Base-by-base conservation (phyloP, 768 basidiomycete genomes). In the Tylopilus subfusipes region DNA sequence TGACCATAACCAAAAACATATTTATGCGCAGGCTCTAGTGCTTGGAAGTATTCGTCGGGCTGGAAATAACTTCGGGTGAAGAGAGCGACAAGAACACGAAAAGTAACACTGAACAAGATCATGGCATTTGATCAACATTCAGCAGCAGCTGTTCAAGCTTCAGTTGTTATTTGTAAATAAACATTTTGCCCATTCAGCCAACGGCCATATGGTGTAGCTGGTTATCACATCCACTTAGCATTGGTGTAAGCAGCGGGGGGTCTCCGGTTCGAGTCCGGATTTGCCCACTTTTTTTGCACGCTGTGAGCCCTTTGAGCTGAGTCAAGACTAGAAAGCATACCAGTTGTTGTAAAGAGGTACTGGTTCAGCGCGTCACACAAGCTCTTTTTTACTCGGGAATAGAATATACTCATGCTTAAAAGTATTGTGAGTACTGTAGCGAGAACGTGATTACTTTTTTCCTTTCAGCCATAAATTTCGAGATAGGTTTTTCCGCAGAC, bases 41-140 rank as follows among this genome's bases (percentile, higher is more conserved):
- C 82, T 67, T 99, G 97, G 63, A 88, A 98, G 71, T 90, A 96
- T 71, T 98, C 97, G 70, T 99, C 97, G 10, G 97, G 94, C 68
- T 98, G 95, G 68, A 98, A 98, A 74, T 88, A 90, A 5, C 94
- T 92, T 50, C 80, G 78, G 0, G 92, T 94, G 38, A 74, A 72
- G 30, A 95, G 66, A 0, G 91, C 86, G 42, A 90, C 74, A 9
- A 73, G 54, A 48, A 89, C 68, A 43, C 90, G 83, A 58, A 83
- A 63, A 21, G 62, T 50, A 29, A 85, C 52, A n/a, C 81, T 75
- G 48, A 78, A 55, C 33, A 65, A 18, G 39, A 68, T 59, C 56
- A 54, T 44, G 12, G 14, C 39, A 34, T 42, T 27, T 8, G 18
- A 13, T 14, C 13, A 21, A n/a, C n/a, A n/a, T n/a, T n/a, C n/a